Base-by-base conservation (phyloP, 441 rosid species). In the Flueggea neowawraea region DNA sequence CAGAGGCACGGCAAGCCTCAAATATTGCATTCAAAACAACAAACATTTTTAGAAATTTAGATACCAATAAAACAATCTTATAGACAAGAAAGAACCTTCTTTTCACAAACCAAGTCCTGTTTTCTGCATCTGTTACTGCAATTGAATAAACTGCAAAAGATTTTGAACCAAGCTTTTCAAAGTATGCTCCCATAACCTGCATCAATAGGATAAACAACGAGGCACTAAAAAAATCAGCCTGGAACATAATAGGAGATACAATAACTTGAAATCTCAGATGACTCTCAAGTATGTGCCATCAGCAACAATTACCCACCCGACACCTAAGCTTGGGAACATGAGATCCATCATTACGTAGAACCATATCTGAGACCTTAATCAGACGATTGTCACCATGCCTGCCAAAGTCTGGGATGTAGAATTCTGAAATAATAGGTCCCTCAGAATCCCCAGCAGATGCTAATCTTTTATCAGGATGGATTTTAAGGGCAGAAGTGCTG, bases 141-240 rank as follows among this genome's bases (percentile, higher is more conserved):
- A 95, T 87, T 68, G 96, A 91, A 80, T 95, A 95, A 73, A 91
- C 99, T 32, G 99, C 99, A 80, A 95, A 95, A 47, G 98, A 84
- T 76, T 90, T 95, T 41, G 99, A 90, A 54, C 88, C 93, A 52
- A 79, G 73, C 76, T 95, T 95, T 82, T 95, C 99, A 69, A 95
- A 90, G 68, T 84, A 88, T 61, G 99, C 98, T 79, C 99, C 99
- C 57, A 83, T 68, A 74, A 95, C 97, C 99, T 95, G 84, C 60
- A 74, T 54, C 60, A 17, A 69, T 14, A 76, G 63, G 48, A 45
- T 8, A 55, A 57, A 68, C 62, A 65, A 61, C 50, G 43, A 58
- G 57, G 57, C 50, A 52, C 16, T 11, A 12, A 11, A n/a, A 4
- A 12, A 32, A 36, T 48, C 39, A 62, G 62, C 54, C 47, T 43